phyloP scores from a whole-genome alignment of 2,329 filamentous ascomycete species.

The Penicillium sp. region DNA sequence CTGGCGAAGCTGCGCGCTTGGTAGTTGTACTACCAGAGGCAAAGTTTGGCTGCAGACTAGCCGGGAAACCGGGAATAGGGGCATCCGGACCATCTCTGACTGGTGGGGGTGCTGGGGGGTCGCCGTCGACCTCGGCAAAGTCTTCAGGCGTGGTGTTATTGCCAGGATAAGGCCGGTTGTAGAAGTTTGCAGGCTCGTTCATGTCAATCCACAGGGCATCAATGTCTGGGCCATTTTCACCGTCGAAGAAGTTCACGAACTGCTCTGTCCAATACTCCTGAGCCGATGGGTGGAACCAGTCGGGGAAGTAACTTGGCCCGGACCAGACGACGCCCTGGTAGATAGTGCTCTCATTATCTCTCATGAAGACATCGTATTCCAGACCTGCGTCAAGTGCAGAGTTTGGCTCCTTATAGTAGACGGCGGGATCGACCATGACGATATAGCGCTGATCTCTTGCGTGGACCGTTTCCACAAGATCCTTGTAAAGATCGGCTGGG shows the following conservation, averaged over 20 bases:
- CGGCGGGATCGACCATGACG: conserved; percentile 68
- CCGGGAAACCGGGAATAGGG: conserved; percentile 66
- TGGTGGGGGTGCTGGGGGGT: conserved; percentile 54
- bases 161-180: conserved; percentile 52
- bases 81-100: conserved; percentile 50
- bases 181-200: conserved; percentile 57
- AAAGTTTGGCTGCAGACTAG: conserved; percentile 60
- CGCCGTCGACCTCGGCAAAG: conserved; percentile 47
- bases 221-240: conserved; percentile 66
- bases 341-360: background rate
- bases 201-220: conserved; percentile 76
- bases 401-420: conserved; percentile 26
- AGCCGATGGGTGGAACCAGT: conserved; percentile 69
- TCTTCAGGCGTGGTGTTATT: conserved; percentile 46
- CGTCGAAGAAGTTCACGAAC: conserved; percentile 63
- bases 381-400: conserved; percentile 10
- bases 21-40: conserved; percentile 5
- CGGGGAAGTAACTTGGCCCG: conserved; percentile 68
- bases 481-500: conserved; percentile 34
- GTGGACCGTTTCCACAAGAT: conserved; percentile 67
- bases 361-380: conserved; percentile 12
- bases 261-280: conserved; percentile 68
- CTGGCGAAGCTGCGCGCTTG: background rate
- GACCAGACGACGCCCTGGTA: conserved; percentile 71
- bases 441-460: conserved; percentile 65